These are phyloP conservation scores for Apiosordaria backusii DNA, from an alignment of 495 filamentous ascomycete genomes.

Conservation along the genomic window DNA sequence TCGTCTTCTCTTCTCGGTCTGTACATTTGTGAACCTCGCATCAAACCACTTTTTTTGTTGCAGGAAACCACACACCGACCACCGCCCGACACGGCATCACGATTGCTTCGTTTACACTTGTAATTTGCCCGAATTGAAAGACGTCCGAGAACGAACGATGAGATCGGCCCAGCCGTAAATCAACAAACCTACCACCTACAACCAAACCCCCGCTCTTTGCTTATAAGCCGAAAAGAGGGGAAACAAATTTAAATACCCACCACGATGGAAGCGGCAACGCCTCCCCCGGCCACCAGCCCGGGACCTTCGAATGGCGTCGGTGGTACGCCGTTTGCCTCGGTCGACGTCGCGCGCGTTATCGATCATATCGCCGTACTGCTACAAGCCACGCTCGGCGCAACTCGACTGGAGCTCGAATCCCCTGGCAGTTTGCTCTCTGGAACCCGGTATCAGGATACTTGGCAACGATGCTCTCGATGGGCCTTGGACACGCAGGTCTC, in stretches of 20 bases:
- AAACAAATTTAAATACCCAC: background rate
- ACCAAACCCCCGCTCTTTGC: background rate
- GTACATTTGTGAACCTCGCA: constrained; percentile 1
- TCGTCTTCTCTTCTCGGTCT: constrained; percentile 5
- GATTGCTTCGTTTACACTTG: background rate
- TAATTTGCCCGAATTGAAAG: background rate
- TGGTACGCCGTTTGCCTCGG: constrained; percentile 41
- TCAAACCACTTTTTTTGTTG: background rate
- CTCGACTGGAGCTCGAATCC: constrained; percentile 70
- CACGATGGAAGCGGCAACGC: constrained; percentile 48
- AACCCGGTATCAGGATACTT: constrained; percentile 65
- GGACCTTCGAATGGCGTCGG: constrained; percentile 41
- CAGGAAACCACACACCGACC: background rate
- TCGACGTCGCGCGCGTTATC: constrained; percentile 57
- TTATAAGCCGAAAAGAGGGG: background rate
- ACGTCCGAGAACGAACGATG: constrained; percentile 3
- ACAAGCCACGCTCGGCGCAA: constrained; percentile 80
- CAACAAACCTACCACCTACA: background rate
- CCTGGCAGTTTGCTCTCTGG: constrained; percentile 78
- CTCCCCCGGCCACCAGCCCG: constrained; percentile 40
- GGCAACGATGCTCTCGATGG: constrained; percentile 84
- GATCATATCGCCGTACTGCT: constrained; percentile 77
- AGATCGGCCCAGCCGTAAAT: background rate
- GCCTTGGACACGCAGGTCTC: constrained; percentile 81
- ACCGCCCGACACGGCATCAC: background rate